Evolutionary conservation across 2,329 filamentous ascomycete genomes (phyloP), one percentile per base, ranked within the genome.

Genomic region (Ascochyta koolunga): DNA sequence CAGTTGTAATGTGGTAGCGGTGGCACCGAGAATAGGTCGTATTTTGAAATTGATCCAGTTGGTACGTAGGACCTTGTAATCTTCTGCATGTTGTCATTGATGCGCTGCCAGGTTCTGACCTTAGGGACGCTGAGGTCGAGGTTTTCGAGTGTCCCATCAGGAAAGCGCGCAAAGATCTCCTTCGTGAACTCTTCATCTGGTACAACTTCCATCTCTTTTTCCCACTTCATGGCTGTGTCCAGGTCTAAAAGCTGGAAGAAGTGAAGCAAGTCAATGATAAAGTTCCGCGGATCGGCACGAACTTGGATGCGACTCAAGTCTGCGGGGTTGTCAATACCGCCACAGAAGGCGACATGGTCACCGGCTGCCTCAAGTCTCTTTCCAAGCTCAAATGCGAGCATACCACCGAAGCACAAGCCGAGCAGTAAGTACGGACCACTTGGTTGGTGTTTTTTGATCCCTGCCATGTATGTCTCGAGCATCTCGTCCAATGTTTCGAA

Each of bases 371-470:
- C 46, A 8, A 49, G 36, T 10, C 44, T 4, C n/a, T 61, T 48
- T 19, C 38, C 24, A 43, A 53, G 40, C 61, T 84, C 81, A 52
- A 83, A 84, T 0, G 80, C 78, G 0, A 83, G 53, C 64, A 81
- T 81, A 0, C 71, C 60, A 3, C 82, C 82, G 59, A 78, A 83
- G 10, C 74, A 79, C 58, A 83, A 83, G 0, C 82, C 82, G 0
- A 78, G 77, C 0, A 85, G 60, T 0, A 77, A 77, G 56, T 85
- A 85, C 0, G 82, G 82, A 0, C 82, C 81, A 0, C 67, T 16
- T 0, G 81, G 81, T 51, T 85, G 82, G 1, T 54, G 56, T 4
- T 48, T 22, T 15, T 73, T 74, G 41, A 84, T 77, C 0, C 75
- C 74, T 0, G 49, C 36, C 9, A 69, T 57, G 60, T 84, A 85